Evolutionary conservation across 2,329 filamentous ascomycete species (phyloP).

Genomic region (Aspergillus ochraceoroseus): DNA sequence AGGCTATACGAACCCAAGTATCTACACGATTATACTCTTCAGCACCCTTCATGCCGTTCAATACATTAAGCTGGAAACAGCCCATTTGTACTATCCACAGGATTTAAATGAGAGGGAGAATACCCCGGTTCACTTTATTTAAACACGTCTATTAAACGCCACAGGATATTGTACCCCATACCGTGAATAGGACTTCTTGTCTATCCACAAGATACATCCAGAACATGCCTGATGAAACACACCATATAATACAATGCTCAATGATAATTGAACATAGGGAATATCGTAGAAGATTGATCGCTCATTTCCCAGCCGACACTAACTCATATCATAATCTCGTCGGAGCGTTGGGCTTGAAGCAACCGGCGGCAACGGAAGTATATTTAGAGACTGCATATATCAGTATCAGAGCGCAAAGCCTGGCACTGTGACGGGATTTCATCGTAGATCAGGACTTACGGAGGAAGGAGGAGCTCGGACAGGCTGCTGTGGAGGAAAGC

Average conservation of each 20-base stretch:
- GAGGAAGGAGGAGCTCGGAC: conserved; percentile 63
- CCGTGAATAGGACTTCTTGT: not conserved
- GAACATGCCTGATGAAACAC: conserved; percentile 20
- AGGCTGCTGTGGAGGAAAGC: conserved; percentile 64
- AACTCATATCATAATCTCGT: not conserved
- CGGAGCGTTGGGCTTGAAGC: not conserved
- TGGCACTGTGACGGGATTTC: no score
- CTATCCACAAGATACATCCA: conserved; percentile 11
- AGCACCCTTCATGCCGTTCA: no score
- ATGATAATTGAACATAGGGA: conserved; percentile 16
- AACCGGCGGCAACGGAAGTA: not conserved
- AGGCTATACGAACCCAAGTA: no score
- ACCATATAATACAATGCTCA: conserved; percentile 27
- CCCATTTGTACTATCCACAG: no score
- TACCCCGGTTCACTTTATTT: conserved; percentile 3
- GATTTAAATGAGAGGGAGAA: no score
- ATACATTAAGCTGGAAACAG: no score
- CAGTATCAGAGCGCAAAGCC: conserved; percentile 17
- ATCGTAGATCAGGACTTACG: conserved; percentile 44
- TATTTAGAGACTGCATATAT: conserved; percentile 21
- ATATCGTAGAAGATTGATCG: conserved; percentile 12
- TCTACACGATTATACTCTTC: no score
- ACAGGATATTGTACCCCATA: conserved; percentile 9
- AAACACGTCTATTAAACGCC: conserved; percentile 19
- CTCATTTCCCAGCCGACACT: conserved; percentile 1